phyloP scores from a whole-genome alignment of 2,329 filamentous ascomycete genomes.

The Plectosphaerella plurivora region DNA sequence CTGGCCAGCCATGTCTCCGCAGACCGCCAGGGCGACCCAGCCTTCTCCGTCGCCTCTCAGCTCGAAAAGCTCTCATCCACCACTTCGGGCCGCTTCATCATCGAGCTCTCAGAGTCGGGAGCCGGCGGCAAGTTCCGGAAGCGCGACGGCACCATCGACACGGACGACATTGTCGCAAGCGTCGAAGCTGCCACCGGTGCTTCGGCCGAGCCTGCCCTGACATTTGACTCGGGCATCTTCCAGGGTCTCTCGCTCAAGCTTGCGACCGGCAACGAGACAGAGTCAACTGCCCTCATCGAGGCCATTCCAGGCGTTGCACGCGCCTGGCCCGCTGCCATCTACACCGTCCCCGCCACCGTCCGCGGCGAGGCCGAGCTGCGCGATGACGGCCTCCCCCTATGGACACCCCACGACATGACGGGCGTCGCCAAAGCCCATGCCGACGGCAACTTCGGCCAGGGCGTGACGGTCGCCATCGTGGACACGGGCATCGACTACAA shows the following conservation, averaged over 20 bases:
- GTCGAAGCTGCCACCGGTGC: background rate
- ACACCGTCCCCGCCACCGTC: background rate
- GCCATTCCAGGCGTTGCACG: conserved; percentile 22
- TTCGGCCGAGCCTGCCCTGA: background rate
- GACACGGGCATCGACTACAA: conserved; percentile 10
- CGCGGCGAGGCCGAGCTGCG: conserved; percentile 5
- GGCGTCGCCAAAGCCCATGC: conserved; percentile 13
- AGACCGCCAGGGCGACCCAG: no score
- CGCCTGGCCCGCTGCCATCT: conserved; percentile 21
- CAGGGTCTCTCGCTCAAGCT: conserved; percentile 19
- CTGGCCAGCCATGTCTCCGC: no score
- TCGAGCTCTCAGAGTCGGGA: no score
- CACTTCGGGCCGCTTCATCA: no score
- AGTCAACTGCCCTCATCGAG: conserved; percentile 19
- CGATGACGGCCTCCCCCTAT: background rate
- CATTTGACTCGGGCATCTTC: conserved; percentile 20
- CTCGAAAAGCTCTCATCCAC: no score
- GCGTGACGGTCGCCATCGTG: conserved; percentile 14
- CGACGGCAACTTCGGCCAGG: conserved; percentile 11
- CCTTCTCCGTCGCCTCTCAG: no score
- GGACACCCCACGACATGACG: conserved; percentile 11
- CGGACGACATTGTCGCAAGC: background rate
- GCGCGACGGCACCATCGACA: no score
- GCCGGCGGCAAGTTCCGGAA: no score
- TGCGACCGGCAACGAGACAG: conserved; percentile 24